phyloP scores from a whole-genome alignment of 2,329 filamentous ascomycete genomes.

The Penicillium corylophilum region DNA sequence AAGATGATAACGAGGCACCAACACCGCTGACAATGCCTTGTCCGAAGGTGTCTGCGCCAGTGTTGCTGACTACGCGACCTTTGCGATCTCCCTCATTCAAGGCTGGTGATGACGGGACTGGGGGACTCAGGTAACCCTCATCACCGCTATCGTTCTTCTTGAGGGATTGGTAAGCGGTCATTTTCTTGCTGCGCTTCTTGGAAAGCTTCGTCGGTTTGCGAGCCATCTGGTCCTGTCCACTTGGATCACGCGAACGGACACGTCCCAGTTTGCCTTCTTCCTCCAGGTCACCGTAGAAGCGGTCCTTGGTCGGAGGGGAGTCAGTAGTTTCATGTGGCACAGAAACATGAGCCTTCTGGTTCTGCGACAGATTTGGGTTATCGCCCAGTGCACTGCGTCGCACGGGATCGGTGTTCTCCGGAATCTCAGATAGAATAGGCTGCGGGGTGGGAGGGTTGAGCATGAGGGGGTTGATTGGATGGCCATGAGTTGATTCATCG shows the following conservation, averaged over 20 bases:
- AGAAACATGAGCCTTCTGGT: conserved; percentile 24
- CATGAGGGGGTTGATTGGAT: conserved; percentile 43
- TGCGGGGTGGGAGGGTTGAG: conserved; percentile 49
- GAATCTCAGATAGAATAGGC: conserved; percentile 26
- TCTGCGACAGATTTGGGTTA: conserved; percentile 36
- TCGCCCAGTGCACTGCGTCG: conserved; percentile 34
- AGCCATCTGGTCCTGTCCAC: conserved; percentile 18
- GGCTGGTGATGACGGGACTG: conserved; percentile 7
- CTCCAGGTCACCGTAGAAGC: conserved; percentile 43
- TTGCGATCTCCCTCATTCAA: conserved; percentile 38
- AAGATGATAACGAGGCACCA: conserved; percentile 36
- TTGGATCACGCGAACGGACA: conserved; percentile 23
- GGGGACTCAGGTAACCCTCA: conserved; percentile 13
- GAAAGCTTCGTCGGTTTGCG: conserved; percentile 32
- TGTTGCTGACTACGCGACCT: conserved; percentile 46
- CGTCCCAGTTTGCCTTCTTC: conserved; percentile 26
- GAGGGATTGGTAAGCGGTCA: conserved; percentile 35
- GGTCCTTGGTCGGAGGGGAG: conserved; percentile 32
- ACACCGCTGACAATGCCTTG: conserved; percentile 23
- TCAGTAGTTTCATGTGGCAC: conserved; percentile 23
- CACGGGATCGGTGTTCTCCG: conserved; percentile 25
- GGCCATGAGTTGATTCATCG: conserved; percentile 16
- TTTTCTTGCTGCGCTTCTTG: conserved; percentile 35
- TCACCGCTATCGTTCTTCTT: conserved; percentile 31
- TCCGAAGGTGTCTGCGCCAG: conserved; percentile 37